Base-by-base conservation (phyloP, 108 stramenopile genomes). In the Bacterosira constricta region DNA sequence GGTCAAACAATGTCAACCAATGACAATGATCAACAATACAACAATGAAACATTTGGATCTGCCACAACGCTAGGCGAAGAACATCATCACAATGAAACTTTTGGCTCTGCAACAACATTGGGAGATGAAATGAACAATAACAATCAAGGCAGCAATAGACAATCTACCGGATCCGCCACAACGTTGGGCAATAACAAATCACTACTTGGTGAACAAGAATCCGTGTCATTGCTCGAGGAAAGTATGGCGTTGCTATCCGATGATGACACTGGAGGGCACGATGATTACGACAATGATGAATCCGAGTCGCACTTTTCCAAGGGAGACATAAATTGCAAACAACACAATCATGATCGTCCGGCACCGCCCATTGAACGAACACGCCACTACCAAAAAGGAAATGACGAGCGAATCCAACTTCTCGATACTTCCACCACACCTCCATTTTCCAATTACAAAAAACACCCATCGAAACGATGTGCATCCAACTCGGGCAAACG, bases 401-500 rank as follows among this genome's bases (percentile, higher is more conserved):
- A 25, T 36, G 1, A 39, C 26, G 38, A 39, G 37, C 6, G n/a
- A 21, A 20, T 11, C 6, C 20, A 10, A 41, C 9, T 11, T 2
- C 41, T 42, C n/a, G 41, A 42, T 9, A 8, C 41, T n/a, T 42
- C 41, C 9, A 42, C 41, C 12, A 42, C 41, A n/a, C 41, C 41
- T 7, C 41, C 41, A 2, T 2, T 42, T n/a, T 42, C n/a, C 41
- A 12, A 2, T 42, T 47, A 5, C 21, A 6, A 21, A 23, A 5
- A 50, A 8, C 44, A 69, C 18, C 30, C 61, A 2, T 57, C 39
- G 7, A 73, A 73, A 25, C 61, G 63, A 58, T 49, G 42, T 30
- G 73, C 73, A 3, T 73, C 73, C 35, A 64, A 73, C 17, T 65
- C 63, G 5, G 73, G 73, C 20, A 64, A 73, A 44, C 54, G 73